Percentiles rank a stretch among this genome's conserved stretches.
Evolutionary conservation across 1,139 yeast species (phyloP).

Genomic region (Ogataea hybrid): DNA sequence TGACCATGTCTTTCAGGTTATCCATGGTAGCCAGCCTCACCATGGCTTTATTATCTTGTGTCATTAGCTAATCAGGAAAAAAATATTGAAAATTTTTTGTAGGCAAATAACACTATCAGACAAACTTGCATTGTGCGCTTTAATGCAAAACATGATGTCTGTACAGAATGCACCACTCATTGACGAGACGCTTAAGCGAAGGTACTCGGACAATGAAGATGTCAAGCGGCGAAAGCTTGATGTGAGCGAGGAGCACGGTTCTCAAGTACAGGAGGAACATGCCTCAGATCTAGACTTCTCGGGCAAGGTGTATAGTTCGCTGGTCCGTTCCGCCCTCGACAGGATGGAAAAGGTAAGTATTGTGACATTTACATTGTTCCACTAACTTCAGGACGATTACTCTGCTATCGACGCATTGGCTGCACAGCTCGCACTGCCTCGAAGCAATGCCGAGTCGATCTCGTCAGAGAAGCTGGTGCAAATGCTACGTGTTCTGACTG

Average conservation of each 20-base stretch:
- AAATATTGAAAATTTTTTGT: slow-evolving; percentile 8
- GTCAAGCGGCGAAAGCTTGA: slow-evolving; percentile 5
- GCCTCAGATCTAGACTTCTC: slow-evolving; percentile 34
- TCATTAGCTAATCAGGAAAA: slow-evolving; percentile 6
- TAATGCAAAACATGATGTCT: too few species aligned
- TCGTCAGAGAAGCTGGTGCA: slow-evolving; percentile 40
- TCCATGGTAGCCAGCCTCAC: too few species aligned
- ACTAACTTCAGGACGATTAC: slow-evolving; percentile 34
- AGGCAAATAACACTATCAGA: too few species aligned
- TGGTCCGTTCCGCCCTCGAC: slow-evolving; percentile 67
- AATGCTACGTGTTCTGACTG: slow-evolving; percentile 45
- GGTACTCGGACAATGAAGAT: slow-evolving; percentile 5
- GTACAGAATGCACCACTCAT: too few species aligned
- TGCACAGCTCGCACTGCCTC: slow-evolving; percentile 42
- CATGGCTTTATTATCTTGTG: neutral
- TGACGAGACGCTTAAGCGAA: slow-evolving; percentile 5
- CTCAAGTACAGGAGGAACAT: slow-evolving; percentile 2
- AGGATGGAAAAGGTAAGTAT: slow-evolving; percentile 58
- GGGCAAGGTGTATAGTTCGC: slow-evolving; percentile 60
- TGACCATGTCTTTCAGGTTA: too few species aligned
- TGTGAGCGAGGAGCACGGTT: neutral
- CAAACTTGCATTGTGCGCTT: too few species aligned
- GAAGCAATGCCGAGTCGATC: slow-evolving; percentile 39
- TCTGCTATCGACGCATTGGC: slow-evolving; percentile 46
- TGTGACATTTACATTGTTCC: slow-evolving; percentile 3